Evolutionary conservation across 805 yeast genomes (phyloP).

Genomic region (Wickerhamomyces tratensis): DNA sequence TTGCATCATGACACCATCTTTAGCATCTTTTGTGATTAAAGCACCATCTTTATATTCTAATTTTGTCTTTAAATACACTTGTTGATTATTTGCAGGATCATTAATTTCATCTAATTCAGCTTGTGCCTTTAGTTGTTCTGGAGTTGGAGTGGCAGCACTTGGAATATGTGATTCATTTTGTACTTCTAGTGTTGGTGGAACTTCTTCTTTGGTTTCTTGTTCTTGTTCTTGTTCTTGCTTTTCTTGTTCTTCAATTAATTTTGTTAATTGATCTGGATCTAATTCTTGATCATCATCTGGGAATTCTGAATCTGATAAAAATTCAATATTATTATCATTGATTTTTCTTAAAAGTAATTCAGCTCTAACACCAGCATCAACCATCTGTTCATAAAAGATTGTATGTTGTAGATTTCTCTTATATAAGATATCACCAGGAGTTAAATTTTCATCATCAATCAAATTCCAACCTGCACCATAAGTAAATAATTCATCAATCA

Average conservation of each 20-base stretch:
- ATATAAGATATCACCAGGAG: conserved; percentile 77
- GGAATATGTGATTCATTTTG: conserved; percentile 9
- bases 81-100: conserved; percentile 58
- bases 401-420: conserved; percentile 35
- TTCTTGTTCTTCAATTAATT: conserved; percentile 9
- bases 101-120: conserved; percentile 15
- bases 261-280: conserved; percentile 12
- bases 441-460: conserved; percentile 57
- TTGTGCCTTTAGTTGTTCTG: conserved; percentile 1
- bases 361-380: conserved; percentile 86
- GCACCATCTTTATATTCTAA: conserved; percentile 62
- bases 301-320: conserved; percentile 32
- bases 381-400: conserved; percentile 37
- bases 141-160: conserved; percentile 1
- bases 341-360: conserved; percentile 72
- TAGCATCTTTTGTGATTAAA: conserved; percentile 57
- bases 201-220: conserved; percentile 9
- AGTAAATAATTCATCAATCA: conserved; percentile 63
- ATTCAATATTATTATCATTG: conserved; percentile 54
- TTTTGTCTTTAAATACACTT: conserved; percentile 53
- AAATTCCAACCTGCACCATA: conserved; percentile 93
- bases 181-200: conserved; percentile 5
- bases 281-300: conserved; percentile 9
- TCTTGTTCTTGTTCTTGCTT: conserved; percentile 9
- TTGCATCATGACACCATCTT: conserved; percentile 96